Base-by-base conservation (phyloP, 1,139 yeast genomes). In the Kodamaea sp. region DNA sequence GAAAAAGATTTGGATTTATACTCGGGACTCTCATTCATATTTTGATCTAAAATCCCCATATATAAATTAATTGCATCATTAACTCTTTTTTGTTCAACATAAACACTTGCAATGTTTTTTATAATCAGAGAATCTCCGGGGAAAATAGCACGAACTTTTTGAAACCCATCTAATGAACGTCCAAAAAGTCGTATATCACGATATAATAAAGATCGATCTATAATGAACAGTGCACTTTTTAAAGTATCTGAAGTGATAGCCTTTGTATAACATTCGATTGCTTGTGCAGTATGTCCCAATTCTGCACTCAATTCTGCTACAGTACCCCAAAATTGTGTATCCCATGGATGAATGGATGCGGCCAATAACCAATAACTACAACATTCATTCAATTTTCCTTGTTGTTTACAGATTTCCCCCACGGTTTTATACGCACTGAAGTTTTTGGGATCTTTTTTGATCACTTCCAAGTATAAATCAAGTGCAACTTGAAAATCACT, bases 291-390 rank as follows among this genome's bases (percentile, higher is more conserved):
- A 49, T 81, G 84, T 1, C 88, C 94, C 49, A 85, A 63, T 32
- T 83, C 84, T 5, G 71, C 69, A 41, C 95, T 82, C 42, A 87
- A 62, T 40, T 81, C 85, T 0, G 95, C 97, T 27, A 88, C 88
- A 34, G 75, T 79, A 27, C 80, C 79, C 97, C 97, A 92, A 46
- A 88, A 83, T 24, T 79, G 84, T 43, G 78, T 76, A 60, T 87
- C 94, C 60, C 81, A 75, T 2, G 88, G 82, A 50, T 84, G 85
- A 24, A 86, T 68, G 55, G 82, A 88, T 1, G 96, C 96, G 1
- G 95, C 97, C 29, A 84, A 63, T 41, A 87, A 72, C 86, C 95
- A 85, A 28, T 87, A 81, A 42, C 79, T 78, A 54, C 95, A 81
- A 46, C 96, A 86, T 52, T 82, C 82, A 48, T 81, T 78, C 37